Base-by-base conservation (phyloP, 306 rosid genomes). In the Prunus salicina region DNA sequence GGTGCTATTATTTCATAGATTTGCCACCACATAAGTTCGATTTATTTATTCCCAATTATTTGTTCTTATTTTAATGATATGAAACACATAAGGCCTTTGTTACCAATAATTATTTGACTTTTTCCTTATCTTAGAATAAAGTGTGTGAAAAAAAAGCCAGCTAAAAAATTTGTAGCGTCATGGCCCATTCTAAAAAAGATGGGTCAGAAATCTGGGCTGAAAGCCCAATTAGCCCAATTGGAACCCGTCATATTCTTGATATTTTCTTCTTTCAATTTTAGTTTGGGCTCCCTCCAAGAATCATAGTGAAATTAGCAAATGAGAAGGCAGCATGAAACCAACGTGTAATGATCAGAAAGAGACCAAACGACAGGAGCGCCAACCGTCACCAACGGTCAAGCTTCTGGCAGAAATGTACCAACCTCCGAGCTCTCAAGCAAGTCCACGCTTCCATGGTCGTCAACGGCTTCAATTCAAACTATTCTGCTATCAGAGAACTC, bases 361-460 rank as follows among this genome's bases (percentile, higher is more conserved):
- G 81, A 85, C 80, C 87, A 50, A 79, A 70, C 79, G 88, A 85
- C 81, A 56, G 82, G 66, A 78, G 89, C 85, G 12, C 79, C 64
- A 60, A 76, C 57, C 82, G 87, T 52, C 82, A 27, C 46, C 81
- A 73, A 38, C 75, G 62, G 25, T 83, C 87, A 4, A 77, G 38
- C 72, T 66, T 82, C 64, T 86, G 89, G 89, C 85, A 76, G 69
- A 84, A 82, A 75, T 81, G 92, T 80, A 81, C 78, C 69, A 77
- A 71, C 77, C 41, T 91, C 68, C 75, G 75, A 73, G 34, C 89
- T 81, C 90, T 91, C 64, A 89, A 88, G 75, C 96, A 86, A 76
- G 83, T 80, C 70, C 96, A 86, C 55, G 96, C 93, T 53, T 86
- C 78, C 77, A 82, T 91, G 80, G 77, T 91, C 61, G 76, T 87